Evolutionary conservation across 2,329 filamentous ascomycete genomes (phyloP), one percentile per base, ranked within the genome.

Genomic region (Phyllosticta citrichinensis): DNA sequence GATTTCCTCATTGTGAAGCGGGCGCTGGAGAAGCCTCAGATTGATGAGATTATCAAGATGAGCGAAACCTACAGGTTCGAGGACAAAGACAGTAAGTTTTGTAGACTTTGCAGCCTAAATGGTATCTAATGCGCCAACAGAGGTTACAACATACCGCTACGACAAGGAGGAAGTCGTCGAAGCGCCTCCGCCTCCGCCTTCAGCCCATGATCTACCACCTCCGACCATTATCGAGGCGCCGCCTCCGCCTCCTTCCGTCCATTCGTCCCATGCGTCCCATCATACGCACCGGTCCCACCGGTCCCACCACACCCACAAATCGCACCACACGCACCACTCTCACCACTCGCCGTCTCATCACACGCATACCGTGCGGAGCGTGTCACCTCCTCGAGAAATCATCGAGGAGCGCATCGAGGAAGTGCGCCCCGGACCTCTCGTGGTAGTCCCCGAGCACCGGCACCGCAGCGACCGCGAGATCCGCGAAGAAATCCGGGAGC

Each of bases 11-110:
- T 96, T 58, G 85, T 97, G 35, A 85, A 88, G 66, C 87, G 89
- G 69, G 92, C 93, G 10, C 81, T 97, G 5, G 89, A 90, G 17
- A 92, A 95, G 67, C 85, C 93, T 19, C 91, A 96, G 67, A 97
- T 97, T 64, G 91, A 97, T 67, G 88, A 95, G 68, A 81, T 97
- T 53, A 88, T 97, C 67, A 87, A 85, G 68, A 79, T 91, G 56
- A 95, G 90, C 73, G 88, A 91, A 68, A 85, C 87, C 33, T 91
- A 90, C 74, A 78, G 77, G 69, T 12, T n/a, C 6, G 58, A 61
- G 47, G 76, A 77, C 57, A 40, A 40, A 14, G 71, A 67, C 56
- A 72, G 77, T 77, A 69, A 59, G 76, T 35, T 20, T 4, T 50
- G 10, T 24, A 24, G 19, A 17, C 0, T 24, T 14, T 52, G 66